Conservation (phyloP, 2,329 filamentous ascomycete species). For the Colletotrichum trifolii region DNA sequence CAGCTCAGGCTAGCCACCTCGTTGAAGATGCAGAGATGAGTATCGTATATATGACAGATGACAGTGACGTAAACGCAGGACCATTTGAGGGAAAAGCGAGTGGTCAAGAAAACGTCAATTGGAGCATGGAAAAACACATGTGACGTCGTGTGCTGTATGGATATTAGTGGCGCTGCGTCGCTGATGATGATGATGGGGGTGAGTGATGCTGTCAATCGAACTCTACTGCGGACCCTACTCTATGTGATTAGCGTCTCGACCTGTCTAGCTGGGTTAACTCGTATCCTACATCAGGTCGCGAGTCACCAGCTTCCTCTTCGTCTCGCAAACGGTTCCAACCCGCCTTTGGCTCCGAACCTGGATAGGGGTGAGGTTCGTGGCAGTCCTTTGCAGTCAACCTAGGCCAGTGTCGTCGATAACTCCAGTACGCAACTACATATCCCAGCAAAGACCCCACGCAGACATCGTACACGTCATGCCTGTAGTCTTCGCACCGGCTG, state of each 20-base stretch:
- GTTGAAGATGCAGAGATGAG: conserved; percentile 17
- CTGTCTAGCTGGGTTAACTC: conserved; percentile 46
- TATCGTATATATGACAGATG: conserved; percentile 1
- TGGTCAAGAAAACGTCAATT: background rate
- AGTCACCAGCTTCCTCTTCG: conserved; percentile 60
- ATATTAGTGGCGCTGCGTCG: conserved; percentile 1
- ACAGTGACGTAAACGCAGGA: background rate
- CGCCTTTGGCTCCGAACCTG: conserved; percentile 48
- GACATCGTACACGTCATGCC: conserved; percentile 79
- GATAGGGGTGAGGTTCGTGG: conserved; percentile 66
- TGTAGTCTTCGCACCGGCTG: conserved; percentile 75
- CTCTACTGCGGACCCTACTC: conserved; percentile 29
- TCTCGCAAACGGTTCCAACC: conserved; percentile 61
- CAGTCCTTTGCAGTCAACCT: conserved; percentile 62
- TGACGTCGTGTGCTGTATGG: background rate
- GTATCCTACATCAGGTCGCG: conserved; percentile 50
- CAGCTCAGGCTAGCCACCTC: conserved; percentile 5
- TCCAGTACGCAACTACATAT: conserved; percentile 71
- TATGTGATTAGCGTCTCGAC: conserved; percentile 32
- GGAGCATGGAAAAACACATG: background rate
- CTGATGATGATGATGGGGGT: conserved; percentile 8
- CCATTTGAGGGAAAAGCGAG: background rate
- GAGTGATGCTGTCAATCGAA: conserved; percentile 14
- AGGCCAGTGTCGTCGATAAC: conserved; percentile 74
- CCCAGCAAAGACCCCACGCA: conserved; percentile 70